A percentile compares a stretch with the other conserved stretches of the same genome.
Evolutionary conservation across 2,329 filamentous ascomycete genomes (phyloP).

Genomic region (Stromatinia cepivora): DNA sequence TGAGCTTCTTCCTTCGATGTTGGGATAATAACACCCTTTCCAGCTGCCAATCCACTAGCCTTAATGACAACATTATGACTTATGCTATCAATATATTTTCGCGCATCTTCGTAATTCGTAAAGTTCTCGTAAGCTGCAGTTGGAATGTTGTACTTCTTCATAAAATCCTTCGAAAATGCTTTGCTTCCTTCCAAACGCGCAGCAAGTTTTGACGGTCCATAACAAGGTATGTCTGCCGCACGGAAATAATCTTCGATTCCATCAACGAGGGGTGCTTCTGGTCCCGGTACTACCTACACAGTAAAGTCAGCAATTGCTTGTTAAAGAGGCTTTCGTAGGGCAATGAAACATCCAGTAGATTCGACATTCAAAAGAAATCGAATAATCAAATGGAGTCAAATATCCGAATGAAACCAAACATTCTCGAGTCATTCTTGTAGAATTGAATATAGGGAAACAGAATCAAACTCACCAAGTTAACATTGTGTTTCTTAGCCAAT

Average conservation of each 20-base stretch:
- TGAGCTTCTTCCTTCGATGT: constrained; percentile 76
- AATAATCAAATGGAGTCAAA: background rate
- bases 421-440: no score
- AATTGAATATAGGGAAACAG: background rate
- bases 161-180: constrained; percentile 97
- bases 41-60: constrained; percentile 85
- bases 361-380: background rate
- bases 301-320: background rate
- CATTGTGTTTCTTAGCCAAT: constrained; percentile 68
- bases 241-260: constrained; percentile 85
- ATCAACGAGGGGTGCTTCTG: constrained; percentile 90
- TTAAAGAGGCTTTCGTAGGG: background rate
- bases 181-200: constrained; percentile 95
- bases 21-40: constrained; percentile 85
- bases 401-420: background rate
- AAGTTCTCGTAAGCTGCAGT: constrained; percentile 93
- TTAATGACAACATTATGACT: constrained; percentile 85
- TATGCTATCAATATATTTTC: constrained; percentile 70
- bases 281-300: constrained; percentile 71
- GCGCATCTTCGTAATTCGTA: constrained; percentile 69
- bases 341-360: background rate
- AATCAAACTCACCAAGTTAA: constrained; percentile 60
- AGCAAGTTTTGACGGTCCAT: constrained; percentile 81
- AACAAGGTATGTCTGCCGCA: constrained; percentile 45
- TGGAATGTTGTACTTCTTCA: constrained; percentile 85